These are phyloP conservation scores for Yamadazyma blattariae DNA, from an alignment of 1,139 yeast species.

Conservation along the genomic window DNA sequence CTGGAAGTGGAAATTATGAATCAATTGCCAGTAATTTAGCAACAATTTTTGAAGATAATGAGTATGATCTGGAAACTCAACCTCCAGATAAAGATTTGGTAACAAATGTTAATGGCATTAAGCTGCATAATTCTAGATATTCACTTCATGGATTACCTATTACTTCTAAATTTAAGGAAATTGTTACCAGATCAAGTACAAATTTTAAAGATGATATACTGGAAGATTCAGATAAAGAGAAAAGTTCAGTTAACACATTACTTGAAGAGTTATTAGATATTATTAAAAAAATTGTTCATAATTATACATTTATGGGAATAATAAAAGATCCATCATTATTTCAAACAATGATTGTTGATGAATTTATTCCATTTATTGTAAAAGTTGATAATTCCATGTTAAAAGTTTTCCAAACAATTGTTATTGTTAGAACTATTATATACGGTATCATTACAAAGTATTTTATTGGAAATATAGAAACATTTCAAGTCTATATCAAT, in stretches of 20 bases:
- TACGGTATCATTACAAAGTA: slow-evolving; percentile 1
- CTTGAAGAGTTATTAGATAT: not conserved
- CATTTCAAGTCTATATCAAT: not conserved
- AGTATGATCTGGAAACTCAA: slow-evolving; percentile 2
- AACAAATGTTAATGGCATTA: too few relatives aligned
- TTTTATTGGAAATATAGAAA: slow-evolving; percentile 2
- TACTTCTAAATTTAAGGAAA: slow-evolving; percentile 11
- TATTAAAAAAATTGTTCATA: not conserved
- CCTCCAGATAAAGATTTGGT: not conserved
- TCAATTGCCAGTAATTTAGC: slow-evolving; percentile 2
- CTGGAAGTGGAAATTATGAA: slow-evolving; percentile 2
- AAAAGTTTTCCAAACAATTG: not conserved
- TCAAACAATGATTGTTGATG: not conserved
- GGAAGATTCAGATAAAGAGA: slow-evolving; percentile 4
- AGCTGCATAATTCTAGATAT: slow-evolving; percentile 1
- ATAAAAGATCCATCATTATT: slow-evolving; percentile 1
- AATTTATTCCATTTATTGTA: slow-evolving; percentile 3
- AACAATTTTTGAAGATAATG: slow-evolving; percentile 5
- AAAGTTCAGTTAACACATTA: not conserved
- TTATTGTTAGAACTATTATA: not conserved
- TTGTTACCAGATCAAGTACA: slow-evolving; percentile 4
- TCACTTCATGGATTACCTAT: slow-evolving; percentile 20
- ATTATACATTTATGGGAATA: slow-evolving; percentile 1
- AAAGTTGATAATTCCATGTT: slow-evolving; percentile 4
- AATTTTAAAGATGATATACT: not conserved